Percentiles rank a stretch among this genome's conserved stretches.
These are phyloP conservation scores for Pyrrhoderma noxium DNA, from an alignment of 1,284 basidiomycete genomes.

Conservation along the genomic window DNA sequence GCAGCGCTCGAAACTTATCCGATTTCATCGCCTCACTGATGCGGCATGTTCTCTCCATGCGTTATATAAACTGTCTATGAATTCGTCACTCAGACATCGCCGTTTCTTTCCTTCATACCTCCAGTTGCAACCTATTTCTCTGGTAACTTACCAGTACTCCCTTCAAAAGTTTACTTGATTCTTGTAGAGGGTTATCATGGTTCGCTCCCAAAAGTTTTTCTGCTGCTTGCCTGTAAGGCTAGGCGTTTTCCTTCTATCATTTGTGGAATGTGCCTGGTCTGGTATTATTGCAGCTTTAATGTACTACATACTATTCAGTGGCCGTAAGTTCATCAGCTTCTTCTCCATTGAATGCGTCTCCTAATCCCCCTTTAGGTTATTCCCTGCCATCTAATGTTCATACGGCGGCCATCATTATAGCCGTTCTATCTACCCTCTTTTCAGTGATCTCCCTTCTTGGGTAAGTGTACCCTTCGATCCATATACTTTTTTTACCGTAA, in stretches of 20 bases:
- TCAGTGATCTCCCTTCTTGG: slow-evolving; percentile 20
- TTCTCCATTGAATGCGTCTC: not conserved
- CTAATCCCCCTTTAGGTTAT: not conserved
- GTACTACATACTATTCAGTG: slow-evolving; percentile 10
- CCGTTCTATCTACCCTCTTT: slow-evolving; percentile 17
- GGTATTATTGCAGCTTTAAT: slow-evolving; percentile 17
- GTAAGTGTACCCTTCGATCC: slow-evolving; percentile 14
- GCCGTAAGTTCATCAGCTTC: slow-evolving; percentile 9
- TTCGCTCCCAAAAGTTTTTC: slow-evolving; percentile 21
- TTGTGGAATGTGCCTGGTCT: slow-evolving; percentile 12
- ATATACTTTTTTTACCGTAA: not conserved
- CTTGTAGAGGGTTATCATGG: slow-evolving; percentile 12
- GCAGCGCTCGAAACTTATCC: not conserved
- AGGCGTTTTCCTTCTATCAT: slow-evolving; percentile 24
- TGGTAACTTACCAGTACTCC: not conserved
- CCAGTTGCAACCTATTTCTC: not conserved
- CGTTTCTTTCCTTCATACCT: not conserved
- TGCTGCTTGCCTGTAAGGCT: slow-evolving; percentile 25
- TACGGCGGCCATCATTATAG: slow-evolving; percentile 18
- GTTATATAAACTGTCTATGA: not conserved
- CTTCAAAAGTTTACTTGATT: not conserved
- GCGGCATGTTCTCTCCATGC: not conserved
- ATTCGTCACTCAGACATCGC: not conserved
- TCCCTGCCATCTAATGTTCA: slow-evolving; percentile 1
- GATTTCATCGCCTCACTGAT: slow-evolving; percentile 5